Evolutionary conservation across 441 rosid genomes (phyloP), one percentile per base, ranked within the genome.

Genomic region (Codiaeum variegatum): DNA sequence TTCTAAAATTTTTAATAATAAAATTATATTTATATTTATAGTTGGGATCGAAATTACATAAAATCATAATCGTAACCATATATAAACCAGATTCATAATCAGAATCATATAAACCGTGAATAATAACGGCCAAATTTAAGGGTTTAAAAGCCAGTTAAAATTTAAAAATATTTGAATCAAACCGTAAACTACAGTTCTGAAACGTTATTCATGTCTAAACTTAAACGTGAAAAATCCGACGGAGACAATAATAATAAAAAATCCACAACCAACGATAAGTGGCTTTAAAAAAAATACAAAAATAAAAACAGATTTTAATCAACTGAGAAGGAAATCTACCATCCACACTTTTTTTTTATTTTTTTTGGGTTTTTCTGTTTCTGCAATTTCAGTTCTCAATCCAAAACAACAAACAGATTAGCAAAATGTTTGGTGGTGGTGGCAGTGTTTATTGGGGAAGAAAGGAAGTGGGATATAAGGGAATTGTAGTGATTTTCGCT

Each of bases 401-500:
- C 8, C 18, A 62, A 49, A 62, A 15, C 16, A 1, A 3, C 47
- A 34, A 38, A n/a, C 26, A 9, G 21, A 10, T 6, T 4, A 56
- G 76, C 21, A 62, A 15, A 60, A 85, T 86, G 89, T 80, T 83
- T 47, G 85, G 87, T 54, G 85, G 79, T 32, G 83, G 84, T 6
- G 80, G 74, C 7, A 51, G 82, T 62, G 83, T 92, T 21, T 88
- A 79, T 52, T 92, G 94, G 97, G 90, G 89, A 29, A 78, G 80
- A 26, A 84, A 78, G 40, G 77, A 71, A 19, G 72, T 54, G 61
- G 82, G 64, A 66, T 82, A 79, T 51, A 87, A 83, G 55, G 96
- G 98, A 54, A 85, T 88, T 32, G 97, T 80, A 54, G 97, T 87
- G 78, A 67, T 93, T 24, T 93, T 89, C 77, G 81, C 80, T 23